Conservation (phyloP, 148 eudicot genomes). For the Limonium bicolor region DNA sequence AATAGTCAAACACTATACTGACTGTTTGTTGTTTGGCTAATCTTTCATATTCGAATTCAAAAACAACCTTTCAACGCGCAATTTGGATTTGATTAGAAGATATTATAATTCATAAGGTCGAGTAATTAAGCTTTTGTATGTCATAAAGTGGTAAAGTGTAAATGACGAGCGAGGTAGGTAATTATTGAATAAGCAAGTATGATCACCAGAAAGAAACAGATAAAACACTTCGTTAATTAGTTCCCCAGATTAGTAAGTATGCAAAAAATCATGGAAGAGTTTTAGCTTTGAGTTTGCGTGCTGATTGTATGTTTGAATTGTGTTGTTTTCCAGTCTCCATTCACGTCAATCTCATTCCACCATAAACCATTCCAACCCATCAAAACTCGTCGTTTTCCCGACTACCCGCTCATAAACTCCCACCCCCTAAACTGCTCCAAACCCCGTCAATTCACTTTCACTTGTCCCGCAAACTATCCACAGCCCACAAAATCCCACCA, state of each 20-base stretch:
- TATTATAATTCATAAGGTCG: too few species aligned
- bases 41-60: too few species aligned
- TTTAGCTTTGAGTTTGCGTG: background rate
- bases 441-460: conserved; percentile 11
- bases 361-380: conserved; percentile 6
- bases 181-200: too few species aligned
- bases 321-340: conserved; percentile 4
- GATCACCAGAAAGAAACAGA: too few species aligned
- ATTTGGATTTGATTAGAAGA: too few species aligned
- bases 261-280: background rate
- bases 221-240: too few species aligned
- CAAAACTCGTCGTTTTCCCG: background rate
- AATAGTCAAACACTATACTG: too few species aligned
- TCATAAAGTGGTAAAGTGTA: background rate
- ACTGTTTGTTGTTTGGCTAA: too few species aligned
- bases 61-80: too few species aligned
- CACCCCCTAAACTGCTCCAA: conserved; percentile 18
- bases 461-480: conserved; percentile 30
- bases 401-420: conserved; percentile 14
- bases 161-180: background rate
- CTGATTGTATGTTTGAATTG: background rate
- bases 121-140: too few species aligned
- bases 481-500: background rate
- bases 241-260: background rate
- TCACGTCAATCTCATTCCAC: conserved; percentile 7